Conservation (phyloP, 2,329 filamentous ascomycete species). For the Helminthosporium solani region DNA sequence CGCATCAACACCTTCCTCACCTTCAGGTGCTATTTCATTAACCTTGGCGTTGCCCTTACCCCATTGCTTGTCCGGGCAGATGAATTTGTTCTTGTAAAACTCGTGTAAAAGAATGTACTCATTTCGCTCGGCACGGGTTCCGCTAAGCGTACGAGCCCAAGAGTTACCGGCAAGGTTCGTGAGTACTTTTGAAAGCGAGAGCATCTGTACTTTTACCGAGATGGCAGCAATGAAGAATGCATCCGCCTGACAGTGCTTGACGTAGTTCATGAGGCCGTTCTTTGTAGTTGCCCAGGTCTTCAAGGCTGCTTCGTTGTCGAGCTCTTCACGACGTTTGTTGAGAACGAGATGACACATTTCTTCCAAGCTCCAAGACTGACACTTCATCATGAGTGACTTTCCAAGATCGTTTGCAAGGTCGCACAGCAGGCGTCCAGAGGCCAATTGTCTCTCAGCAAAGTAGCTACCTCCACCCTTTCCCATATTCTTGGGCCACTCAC, state of each 20-base stretch:
- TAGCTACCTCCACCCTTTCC: slow-evolving; percentile 85
- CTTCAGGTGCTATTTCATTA: slow-evolving; percentile 73
- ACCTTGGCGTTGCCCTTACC: slow-evolving; percentile 72
- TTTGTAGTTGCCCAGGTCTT: slow-evolving; percentile 83
- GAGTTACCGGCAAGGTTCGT: slow-evolving; percentile 98
- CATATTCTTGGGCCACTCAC: slow-evolving; percentile 83
- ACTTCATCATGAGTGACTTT: slow-evolving; percentile 95
- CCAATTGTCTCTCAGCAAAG: slow-evolving; percentile 87
- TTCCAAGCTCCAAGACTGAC: slow-evolving; percentile 95
- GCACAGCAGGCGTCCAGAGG: slow-evolving; percentile 85
- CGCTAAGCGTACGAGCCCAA: slow-evolving; percentile 93
- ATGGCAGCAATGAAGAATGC: slow-evolving; percentile 95
- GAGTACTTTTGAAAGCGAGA: slow-evolving; percentile 89
- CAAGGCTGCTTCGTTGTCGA: slow-evolving; percentile 85
- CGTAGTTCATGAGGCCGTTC: slow-evolving; percentile 86
- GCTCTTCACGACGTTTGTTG: slow-evolving; percentile 71
- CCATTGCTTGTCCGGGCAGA: slow-evolving; percentile 91
- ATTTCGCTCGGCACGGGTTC: slow-evolving; percentile 94
- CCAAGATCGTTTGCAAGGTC: slow-evolving; percentile 95
- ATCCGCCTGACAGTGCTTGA: slow-evolving; percentile 91
- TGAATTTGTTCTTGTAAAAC: slow-evolving; percentile 95
- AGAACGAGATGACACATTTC: slow-evolving; percentile 97
- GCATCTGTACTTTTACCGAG: slow-evolving; percentile 83
- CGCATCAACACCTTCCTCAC: slow-evolving; percentile 64
- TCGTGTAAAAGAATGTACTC: slow-evolving; percentile 99